Base-by-base conservation (phyloP, 345 rosid genomes). In the Angophora floribunda region DNA sequence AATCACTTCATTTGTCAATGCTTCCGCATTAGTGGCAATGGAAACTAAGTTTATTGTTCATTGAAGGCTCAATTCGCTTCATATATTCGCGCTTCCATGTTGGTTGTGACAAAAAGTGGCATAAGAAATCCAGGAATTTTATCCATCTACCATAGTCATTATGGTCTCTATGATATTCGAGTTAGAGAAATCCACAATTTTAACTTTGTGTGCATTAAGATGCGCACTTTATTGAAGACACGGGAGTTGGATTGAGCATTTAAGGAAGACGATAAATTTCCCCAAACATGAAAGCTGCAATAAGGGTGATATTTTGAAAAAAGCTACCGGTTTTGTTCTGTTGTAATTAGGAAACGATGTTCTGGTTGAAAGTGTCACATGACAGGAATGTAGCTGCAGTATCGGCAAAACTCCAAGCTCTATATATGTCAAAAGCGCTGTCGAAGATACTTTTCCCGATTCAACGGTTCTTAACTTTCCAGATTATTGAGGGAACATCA, bases 141-240 rank as follows among this genome's bases (percentile, higher is more conserved):
- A 16, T 28, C 13, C 32, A 13, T 13, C 16, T 61, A 28, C 2
- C 32, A 28, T 3, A 61, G 28, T 61, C 67, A 61, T 26, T 28
- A 61, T 28, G 67, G 70, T 11, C 3, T 28, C 2, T 61, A 0
- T 28, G 32, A 61, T 59, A 12, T 59, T 59, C 4, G 4, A 61
- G 16, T 61, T 61, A 61, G 70, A 28, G 15, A 2, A 61, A 61
- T 12, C 28, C 70, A 61, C 2, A 61, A 61, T 12, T 61, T 61
- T 28, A 26, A 61, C 11, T 9, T 9, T 57, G 4, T 57, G 63
- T 0, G 3, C 0, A 0, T 24, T 22, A 57, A 57, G n/a, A 57
- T 24, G 63, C 10, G n/a, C 4, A 53, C 26, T 57, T 57, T 21
- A 22, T 24, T 57, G 13, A 3, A 9, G n/a, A 57, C 63, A 57